phyloP scores from a whole-genome alignment of 2,329 filamentous ascomycete species.

The Colletotrichum liaoningense region DNA sequence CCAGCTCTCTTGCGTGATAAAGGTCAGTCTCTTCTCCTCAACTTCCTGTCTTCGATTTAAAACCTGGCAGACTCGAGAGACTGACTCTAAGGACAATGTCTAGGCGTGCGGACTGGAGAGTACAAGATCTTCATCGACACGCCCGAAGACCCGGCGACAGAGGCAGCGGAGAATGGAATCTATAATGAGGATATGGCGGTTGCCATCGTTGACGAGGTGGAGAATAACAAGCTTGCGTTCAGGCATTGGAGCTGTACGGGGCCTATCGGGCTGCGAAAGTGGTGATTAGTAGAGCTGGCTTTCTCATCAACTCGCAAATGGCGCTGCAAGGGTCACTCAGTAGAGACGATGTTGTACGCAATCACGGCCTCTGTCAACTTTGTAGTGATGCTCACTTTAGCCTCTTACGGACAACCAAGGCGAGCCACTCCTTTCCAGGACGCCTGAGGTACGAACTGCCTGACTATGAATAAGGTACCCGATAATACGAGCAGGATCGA shows the following conservation, averaged over 20 bases:
- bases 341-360: no score
- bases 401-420: no score
- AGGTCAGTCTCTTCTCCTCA: not conserved
- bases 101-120: slow-evolving; percentile 1
- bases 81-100: not conserved
- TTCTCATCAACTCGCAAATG: no score
- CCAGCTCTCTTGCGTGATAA: slow-evolving; percentile 7
- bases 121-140: slow-evolving; percentile 1
- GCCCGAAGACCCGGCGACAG: not conserved
- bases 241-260: slow-evolving; percentile 14
- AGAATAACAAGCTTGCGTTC: not conserved
- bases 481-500: no score
- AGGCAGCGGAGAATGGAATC: not conserved
- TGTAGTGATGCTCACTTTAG: no score
- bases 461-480: no score
- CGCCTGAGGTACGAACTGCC: no score
- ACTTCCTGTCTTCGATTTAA: no score
- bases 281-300: not conserved
- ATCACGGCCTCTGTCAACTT: no score
- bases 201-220: slow-evolving; percentile 6
- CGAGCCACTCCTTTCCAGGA: no score
- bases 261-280: not conserved
- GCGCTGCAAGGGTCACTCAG: no score
- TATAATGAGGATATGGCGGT: slow-evolving; percentile 15
- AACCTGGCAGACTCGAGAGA: not conserved